These are phyloP conservation scores for Penicillium corylophilum DNA, from an alignment of 2,329 filamentous ascomycete genomes.

Conservation along the genomic window DNA sequence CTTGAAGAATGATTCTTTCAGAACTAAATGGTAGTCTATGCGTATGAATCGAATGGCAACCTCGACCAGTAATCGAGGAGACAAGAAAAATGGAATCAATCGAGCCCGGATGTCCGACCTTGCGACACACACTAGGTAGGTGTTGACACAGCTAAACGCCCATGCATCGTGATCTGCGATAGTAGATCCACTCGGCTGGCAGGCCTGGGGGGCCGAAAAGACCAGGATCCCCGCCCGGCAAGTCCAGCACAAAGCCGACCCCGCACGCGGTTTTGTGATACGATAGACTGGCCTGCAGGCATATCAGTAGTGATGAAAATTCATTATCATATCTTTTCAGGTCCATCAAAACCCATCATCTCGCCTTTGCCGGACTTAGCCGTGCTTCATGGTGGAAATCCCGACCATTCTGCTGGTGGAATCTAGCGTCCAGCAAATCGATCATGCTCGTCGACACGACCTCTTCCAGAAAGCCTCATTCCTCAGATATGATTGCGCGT, in stretches of 20 bases:
- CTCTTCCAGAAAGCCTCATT: neutral
- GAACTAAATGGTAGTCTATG: too few species aligned
- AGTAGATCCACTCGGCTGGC: neutral
- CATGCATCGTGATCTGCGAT: too few species aligned
- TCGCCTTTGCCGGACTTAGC: neutral
- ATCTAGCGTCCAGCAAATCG: neutral
- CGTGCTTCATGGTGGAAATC: neutral
- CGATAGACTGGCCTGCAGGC: neutral
- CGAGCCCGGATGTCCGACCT: too few species aligned
- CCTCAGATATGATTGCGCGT: neutral
- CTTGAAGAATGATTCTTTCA: too few species aligned
- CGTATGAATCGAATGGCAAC: too few species aligned
- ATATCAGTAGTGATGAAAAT: neutral
- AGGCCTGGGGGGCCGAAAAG: neutral
- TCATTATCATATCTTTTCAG: too few species aligned
- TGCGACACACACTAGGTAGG: too few species aligned
- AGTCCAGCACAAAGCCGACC: neutral
- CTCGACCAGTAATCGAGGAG: too few species aligned
- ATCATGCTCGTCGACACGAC: neutral
- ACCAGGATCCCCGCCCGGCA: neutral
- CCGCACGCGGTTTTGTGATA: neutral
- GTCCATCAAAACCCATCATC: too few species aligned
- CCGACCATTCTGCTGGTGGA: neutral
- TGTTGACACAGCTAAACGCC: too few species aligned
- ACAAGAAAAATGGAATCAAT: too few species aligned